Conservation (phyloP, 768 basidiomycete species). For the Cystobasidium ongulense region DNA sequence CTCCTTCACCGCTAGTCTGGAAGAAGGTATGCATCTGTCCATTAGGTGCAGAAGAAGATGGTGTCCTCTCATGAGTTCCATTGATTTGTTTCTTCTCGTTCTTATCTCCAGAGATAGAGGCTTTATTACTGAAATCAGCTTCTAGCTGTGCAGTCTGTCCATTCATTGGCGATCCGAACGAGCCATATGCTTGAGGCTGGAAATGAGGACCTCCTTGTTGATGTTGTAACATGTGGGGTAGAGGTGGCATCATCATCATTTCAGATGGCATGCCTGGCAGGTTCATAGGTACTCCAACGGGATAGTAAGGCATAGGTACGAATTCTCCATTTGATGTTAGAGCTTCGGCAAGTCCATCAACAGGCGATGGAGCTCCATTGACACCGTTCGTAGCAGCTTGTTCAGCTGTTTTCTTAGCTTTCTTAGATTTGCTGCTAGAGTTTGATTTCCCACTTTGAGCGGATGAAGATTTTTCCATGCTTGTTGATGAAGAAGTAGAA, state of each 20-base stretch:
- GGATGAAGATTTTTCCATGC: neutral
- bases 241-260: neutral
- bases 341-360: neutral
- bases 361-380: neutral
- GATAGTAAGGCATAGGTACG: neutral
- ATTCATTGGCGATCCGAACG: neutral
- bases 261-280: neutral
- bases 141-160: neutral
- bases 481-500: neutral
- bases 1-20: slow-evolving; percentile 7
- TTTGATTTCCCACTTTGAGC: neutral
- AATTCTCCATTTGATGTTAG: neutral
- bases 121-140: neutral
- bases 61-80: neutral
- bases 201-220: neutral
- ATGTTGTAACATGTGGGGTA: neutral
- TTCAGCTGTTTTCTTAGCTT: neutral
- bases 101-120: neutral
- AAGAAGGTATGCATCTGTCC: slow-evolving; percentile 21
- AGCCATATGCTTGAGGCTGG: neutral
- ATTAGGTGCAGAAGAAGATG: neutral
- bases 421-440: neutral
- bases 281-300: neutral
- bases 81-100: neutral
- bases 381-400: neutral